Evolutionary conservation across 1,284 basidiomycete genomes (phyloP), one percentile per base, ranked within the genome.

Genomic region (Mrakiaceae sp.): DNA sequence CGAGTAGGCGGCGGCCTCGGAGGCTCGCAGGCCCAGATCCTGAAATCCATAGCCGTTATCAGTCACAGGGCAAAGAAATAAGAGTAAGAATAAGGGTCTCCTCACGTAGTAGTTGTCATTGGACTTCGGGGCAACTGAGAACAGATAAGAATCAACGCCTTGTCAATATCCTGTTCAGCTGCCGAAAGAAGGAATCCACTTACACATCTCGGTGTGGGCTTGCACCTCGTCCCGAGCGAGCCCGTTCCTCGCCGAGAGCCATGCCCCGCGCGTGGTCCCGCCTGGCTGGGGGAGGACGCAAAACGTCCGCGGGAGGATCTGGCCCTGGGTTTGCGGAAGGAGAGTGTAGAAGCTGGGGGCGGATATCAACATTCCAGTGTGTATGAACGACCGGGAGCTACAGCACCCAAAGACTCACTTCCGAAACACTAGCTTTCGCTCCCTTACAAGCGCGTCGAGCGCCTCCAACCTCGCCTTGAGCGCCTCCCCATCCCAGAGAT

Each of bases 401-500:
- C 72, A 71, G 59, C 27, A 27, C 27, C 2, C 27, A 27, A 72
- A 27, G 58, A 77, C 88, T 71, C 71, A 92, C 90, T 82, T 86
- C 71, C 83, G 79, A 76, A 93, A 94, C 11, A 82, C 63, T 16
- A 93, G 68, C n/a, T 72, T 69, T 44, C 70, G 67, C 12, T 70
- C 67, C 50, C 81, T 75, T 60, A 85, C 83, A 61, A 85, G 79
- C 53, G 80, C 78, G 60, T 87, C 75, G 52, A 94, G 74, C 39
- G 76, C 78, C 46, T 85, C 82, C 62, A 94, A 71, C 43, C 94
- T 81, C 63, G 74, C 75, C 60, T 80, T 79, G 73, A 93, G 77
- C 1, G 78, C 80, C 43, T 81, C 78, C 67, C 86, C 83, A 70
- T 95, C 87, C 92, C 92, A 97, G 10, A 97, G 78, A 68, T 83